Percentiles rank a stretch among this genome's conserved stretches.
Evolutionary conservation across 139 green algal genomes (phyloP).

Genomic region (Coelastrella sp.): DNA sequence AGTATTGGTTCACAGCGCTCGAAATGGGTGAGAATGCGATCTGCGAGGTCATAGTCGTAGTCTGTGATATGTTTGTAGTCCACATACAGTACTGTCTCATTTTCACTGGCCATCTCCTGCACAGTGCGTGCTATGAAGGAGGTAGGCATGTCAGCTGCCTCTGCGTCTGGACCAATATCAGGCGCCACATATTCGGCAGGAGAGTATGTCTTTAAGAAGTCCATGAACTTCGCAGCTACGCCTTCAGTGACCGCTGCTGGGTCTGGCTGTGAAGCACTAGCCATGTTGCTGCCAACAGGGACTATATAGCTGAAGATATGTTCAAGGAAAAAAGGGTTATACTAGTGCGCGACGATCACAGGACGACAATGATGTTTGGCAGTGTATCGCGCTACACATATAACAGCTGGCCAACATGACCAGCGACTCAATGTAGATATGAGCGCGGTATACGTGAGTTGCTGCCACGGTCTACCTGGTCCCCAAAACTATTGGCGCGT

Average conservation of each 20-base stretch:
- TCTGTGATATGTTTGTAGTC: conserved; percentile 82
- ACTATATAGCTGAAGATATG: too few species aligned
- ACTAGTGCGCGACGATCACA: too few species aligned
- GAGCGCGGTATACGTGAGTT: neutral
- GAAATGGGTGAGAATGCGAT: conserved; percentile 61
- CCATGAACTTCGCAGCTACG: conserved; percentile 41
- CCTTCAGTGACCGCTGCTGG: conserved; percentile 8
- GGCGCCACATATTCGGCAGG: conserved; percentile 11
- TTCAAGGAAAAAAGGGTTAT: too few species aligned
- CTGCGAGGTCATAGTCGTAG: conserved; percentile 73
- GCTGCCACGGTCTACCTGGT: too few species aligned
- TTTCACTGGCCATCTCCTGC: conserved; percentile 26
- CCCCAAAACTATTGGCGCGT: neutral
- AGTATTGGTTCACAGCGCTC: conserved; percentile 84
- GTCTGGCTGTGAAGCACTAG: conserved; percentile 14
- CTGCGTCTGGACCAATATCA: conserved; percentile 3
- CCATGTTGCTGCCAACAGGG: too few species aligned
- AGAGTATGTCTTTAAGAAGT: conserved; percentile 48
- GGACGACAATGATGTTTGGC: too few species aligned
- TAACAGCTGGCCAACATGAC: too few species aligned
- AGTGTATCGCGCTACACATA: too few species aligned
- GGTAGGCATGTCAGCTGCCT: neutral
- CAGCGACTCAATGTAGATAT: neutral
- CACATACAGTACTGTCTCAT: conserved; percentile 80
- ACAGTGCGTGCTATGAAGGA: conserved; percentile 43